Base-by-base conservation (phyloP, 306 rosid genomes). In the Fagus crenata region DNA sequence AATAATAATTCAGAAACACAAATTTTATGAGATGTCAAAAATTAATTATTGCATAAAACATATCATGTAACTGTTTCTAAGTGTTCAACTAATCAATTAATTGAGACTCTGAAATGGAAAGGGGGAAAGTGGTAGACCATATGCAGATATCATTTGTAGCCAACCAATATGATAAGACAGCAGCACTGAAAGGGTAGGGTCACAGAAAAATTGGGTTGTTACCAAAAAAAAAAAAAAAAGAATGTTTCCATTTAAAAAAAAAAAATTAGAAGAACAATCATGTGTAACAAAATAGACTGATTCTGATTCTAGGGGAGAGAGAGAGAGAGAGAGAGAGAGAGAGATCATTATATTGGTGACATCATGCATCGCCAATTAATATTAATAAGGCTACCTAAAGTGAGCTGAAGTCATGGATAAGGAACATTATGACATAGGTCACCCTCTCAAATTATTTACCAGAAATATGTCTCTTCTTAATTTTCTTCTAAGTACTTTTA, bases 11-110 rank as follows among this genome's bases (percentile, higher is more conserved):
- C 28, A 22, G 28, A 22, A 22, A 22, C 49, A 33, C 31, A 54
- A 42, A 69, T 61, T 74, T 17, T 31, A 59, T 28, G 55, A 17
- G 36, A 49, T 28, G 67, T 32, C 75, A 68, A 40, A 76, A 70
- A 78, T 33, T 18, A 75, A 11, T 51, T 4, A 58, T 37, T 61
- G 72, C 39, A 9, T 32, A 32, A 39, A 60, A 32, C n/a, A 60
- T 60, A 4, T 60, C 39, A 60, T 32, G 40, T 8, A 13, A 60
- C 35, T 56, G 35, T 56, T 51, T 22, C 28, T n/a, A 51, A 60
- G n/a, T 60, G 67, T 4, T 33, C 40, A 32, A 58, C 4, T 7
- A 28, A 18, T 58, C 33, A 28, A 58, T 28, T 58, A 18, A 28
- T 58, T 58, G 64, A 28, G 36, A 13, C 22, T 58, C 3, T 14